Conservation (phyloP, 1,139 yeast species). For the Yamadazyma sp. region DNA sequence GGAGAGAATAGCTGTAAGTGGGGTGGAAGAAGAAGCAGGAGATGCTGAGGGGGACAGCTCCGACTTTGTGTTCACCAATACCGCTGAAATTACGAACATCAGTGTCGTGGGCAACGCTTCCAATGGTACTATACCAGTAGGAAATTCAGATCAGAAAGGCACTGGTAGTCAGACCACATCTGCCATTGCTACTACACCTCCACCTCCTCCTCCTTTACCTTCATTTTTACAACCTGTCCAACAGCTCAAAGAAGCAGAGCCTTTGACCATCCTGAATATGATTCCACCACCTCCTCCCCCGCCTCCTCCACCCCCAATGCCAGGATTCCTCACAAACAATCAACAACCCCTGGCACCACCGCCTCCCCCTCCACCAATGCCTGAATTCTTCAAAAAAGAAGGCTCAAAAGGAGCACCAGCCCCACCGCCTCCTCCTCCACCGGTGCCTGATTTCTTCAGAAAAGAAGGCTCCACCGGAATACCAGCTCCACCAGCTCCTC, state of each 20-base stretch:
- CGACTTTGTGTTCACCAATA: neutral
- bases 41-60: neutral
- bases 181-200: conserved; percentile 30
- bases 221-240: too few species aligned
- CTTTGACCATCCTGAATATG: conserved; percentile 32
- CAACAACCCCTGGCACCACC: conserved; percentile 30
- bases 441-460: neutral
- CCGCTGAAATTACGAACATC: neutral
- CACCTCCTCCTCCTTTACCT: too few species aligned
- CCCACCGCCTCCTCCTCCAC: conserved; percentile 38
- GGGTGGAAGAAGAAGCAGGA: neutral
- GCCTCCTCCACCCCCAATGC: conserved; percentile 21
- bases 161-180: neutral
- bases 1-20: neutral
- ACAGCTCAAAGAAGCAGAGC: too few species aligned
- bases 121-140: too few species aligned
- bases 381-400: neutral
- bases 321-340: conserved; percentile 28
- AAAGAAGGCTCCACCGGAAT: conserved; percentile 5
- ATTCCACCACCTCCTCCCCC: conserved; percentile 32
- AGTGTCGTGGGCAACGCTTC: neutral
- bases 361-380: conserved; percentile 19
- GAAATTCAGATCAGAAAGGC: too few species aligned
- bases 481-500: conserved; percentile 5
- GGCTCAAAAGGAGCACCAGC: conserved; percentile 16